Percentiles rank a stretch among this genome's conserved stretches.
Evolutionary conservation across 148 eudicot genomes (phyloP).

Genomic region (Fagopyrum tataricum): DNA sequence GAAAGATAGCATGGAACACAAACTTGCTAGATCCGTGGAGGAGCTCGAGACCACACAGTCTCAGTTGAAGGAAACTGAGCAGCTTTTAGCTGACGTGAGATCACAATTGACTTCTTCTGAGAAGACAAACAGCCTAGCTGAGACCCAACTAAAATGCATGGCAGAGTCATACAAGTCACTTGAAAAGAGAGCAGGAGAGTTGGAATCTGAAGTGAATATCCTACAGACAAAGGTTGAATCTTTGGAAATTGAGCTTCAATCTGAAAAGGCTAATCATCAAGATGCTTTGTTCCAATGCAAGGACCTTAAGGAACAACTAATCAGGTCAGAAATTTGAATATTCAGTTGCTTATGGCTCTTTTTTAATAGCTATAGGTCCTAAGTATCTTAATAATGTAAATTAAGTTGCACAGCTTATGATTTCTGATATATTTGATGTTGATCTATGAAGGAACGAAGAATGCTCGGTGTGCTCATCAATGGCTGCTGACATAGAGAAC

Average conservation of each 20-base stretch:
- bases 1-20: conserved; percentile 50
- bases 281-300: conserved; percentile 63
- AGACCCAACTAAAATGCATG: conserved; percentile 98
- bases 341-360: neutral
- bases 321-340: conserved; percentile 48
- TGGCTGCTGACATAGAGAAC: conserved; percentile 36
- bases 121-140: conserved; percentile 70
- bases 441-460: conserved; percentile 47
- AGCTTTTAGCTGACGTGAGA: conserved; percentile 55
- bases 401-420: neutral
- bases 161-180: conserved; percentile 86
- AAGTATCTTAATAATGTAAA: neutral
- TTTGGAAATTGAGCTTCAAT: conserved; percentile 58
- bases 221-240: conserved; percentile 43
- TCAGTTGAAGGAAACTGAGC: conserved; percentile 61
- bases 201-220: conserved; percentile 55
- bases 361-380: no score
- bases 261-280: conserved; percentile 50
- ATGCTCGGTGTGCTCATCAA: conserved; percentile 30
- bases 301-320: conserved; percentile 70
- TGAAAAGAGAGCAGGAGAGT: conserved; percentile 67
- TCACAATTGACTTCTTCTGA: conserved; percentile 61
- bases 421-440: conserved; percentile 1
- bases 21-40: conserved; percentile 51
- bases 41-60: conserved; percentile 50